Percentiles rank a stretch among this genome's conserved stretches.
Evolutionary conservation across 768 basidiomycete genomes (phyloP).

Genomic region (Calocybe gangraenosa): DNA sequence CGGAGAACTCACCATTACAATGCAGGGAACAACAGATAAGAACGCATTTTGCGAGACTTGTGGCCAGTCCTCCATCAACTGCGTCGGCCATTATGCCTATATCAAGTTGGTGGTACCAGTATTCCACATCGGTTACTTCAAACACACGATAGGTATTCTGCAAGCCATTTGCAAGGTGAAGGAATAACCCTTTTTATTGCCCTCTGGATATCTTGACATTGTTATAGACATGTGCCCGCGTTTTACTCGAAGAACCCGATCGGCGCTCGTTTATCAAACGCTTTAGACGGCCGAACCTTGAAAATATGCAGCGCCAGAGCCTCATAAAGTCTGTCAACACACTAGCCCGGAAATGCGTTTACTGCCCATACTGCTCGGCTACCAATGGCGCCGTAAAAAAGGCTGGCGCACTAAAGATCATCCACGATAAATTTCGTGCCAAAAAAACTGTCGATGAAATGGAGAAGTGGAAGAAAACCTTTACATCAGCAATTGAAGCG

Average conservation of each 20-base stretch:
- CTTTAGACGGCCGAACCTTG: conserved; percentile 88
- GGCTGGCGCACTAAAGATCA: conserved; percentile 89
- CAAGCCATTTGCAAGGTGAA: conserved; percentile 96
- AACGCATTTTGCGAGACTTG: conserved; percentile 92
- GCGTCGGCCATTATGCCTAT: conserved; percentile 98
- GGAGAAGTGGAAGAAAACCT: conserved; percentile 82
- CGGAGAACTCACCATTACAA: not conserved
- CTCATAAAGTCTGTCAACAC: conserved; percentile 83
- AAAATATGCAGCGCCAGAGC: conserved; percentile 85
- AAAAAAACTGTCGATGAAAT: conserved; percentile 89
- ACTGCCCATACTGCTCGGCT: conserved; percentile 90
- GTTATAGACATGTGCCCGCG: conserved; percentile 80
- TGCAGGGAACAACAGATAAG: conserved; percentile 93
- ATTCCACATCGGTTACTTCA: conserved; percentile 98
- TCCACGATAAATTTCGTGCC: conserved; percentile 95
- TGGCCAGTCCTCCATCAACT: conserved; percentile 85
- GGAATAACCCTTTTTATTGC: not conserved
- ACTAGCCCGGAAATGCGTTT: conserved; percentile 82
- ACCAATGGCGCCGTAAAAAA: conserved; percentile 97
- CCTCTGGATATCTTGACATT: conserved; percentile 6
- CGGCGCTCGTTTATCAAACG: conserved; percentile 79
- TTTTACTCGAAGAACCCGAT: conserved; percentile 84
- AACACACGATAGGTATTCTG: conserved; percentile 88
- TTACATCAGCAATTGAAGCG: conserved; percentile 75
- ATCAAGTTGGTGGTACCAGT: conserved; percentile 96